These are phyloP conservation scores for Rhodotorula toruloides DNA, from an alignment of 768 basidiomycete species.

Conservation along the genomic window DNA sequence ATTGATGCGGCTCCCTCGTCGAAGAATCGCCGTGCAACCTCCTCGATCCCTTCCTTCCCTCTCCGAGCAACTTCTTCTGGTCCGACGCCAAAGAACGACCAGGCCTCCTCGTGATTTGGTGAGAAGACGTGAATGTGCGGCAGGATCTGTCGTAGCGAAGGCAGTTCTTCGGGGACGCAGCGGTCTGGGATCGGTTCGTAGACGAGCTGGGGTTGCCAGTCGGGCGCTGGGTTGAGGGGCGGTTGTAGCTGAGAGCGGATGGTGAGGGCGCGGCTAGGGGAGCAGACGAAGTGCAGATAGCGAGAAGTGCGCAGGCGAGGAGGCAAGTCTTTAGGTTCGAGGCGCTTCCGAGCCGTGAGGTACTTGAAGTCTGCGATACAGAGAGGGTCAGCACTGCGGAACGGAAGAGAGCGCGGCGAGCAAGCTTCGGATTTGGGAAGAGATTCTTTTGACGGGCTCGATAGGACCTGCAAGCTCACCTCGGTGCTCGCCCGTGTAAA, in stretches of 20 bases:
- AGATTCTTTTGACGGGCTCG: neutral
- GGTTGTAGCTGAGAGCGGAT: conserved; percentile 63
- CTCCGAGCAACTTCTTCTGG: conserved; percentile 50
- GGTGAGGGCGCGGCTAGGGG: conserved; percentile 62
- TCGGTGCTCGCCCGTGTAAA: conserved; percentile 67
- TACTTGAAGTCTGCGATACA: conserved; percentile 60
- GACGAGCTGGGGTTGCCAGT: conserved; percentile 64
- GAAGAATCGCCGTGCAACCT: conserved; percentile 32
- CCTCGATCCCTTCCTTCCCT: conserved; percentile 48
- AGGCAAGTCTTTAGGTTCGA: conserved; percentile 65
- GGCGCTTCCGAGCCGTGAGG: conserved; percentile 62
- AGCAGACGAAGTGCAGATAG: conserved; percentile 77
- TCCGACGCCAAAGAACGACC: conserved; percentile 59
- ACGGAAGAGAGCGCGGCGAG: neutral
- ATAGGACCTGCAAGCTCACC: conserved; percentile 49
- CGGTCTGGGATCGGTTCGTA: conserved; percentile 86
- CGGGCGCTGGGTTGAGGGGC: conserved; percentile 45
- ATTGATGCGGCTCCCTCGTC: conserved; percentile 36
- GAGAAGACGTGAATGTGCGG: conserved; percentile 64
- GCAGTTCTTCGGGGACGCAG: conserved; percentile 72
- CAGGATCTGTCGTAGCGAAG: conserved; percentile 60
- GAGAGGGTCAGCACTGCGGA: neutral
- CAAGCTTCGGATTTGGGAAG: neutral
- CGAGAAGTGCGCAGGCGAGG: conserved; percentile 56
- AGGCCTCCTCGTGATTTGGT: conserved; percentile 83